Evolutionary conservation across 2,329 filamentous ascomycete genomes (phyloP), one percentile per base, ranked within the genome.

Genomic region (Neofusicoccum cordaticola): DNA sequence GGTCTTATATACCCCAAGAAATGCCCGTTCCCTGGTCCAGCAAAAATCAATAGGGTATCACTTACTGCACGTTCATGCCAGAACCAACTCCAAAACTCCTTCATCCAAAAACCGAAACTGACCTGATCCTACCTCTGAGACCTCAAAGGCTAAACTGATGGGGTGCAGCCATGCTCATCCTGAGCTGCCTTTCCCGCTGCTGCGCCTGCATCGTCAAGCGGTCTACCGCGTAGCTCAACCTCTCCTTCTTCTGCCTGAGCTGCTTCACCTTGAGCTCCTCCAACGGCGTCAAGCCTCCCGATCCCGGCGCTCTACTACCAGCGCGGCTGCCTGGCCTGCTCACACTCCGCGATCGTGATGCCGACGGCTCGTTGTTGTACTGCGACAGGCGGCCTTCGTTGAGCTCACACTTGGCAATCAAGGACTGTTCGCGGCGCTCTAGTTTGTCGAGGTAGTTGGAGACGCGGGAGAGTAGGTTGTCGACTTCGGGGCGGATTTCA

Each of bases 401-500:
- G 53, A 97, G 81, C 67, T 96, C 92, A 50, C 88, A 87, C 70
- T 92, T 90, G 1, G 93, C 92, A 69, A 93, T 92, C 41, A 97
- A 83, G 0, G 89, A 89, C 73, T 96, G 89, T 75, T 96, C 91
- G 68, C 92, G 90, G 6, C 93, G 87, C 61, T 90, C 90, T 47
- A 94, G 87, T 65, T 92, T 91, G 70, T 93, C 91, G 44, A 96
- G 85, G 72, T 96, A 90, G 67, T 89, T 88, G 69, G 92, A 88
- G n/a, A 93, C 92, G 69, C 93, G 89, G 67, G 88, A 85, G 60
- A 97, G 87, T 2, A 97, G 86, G 65, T 88, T 86, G 35, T 88
- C 83, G 68, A 96, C 90, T 76, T 92, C 93, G 8, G 93, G 93
- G n/a, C 90, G 89, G 70, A 97, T 95, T 75, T 96, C 93, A 72